These are phyloP conservation scores for Chiua virens DNA, from an alignment of 768 basidiomycete species.

Conservation along the genomic window DNA sequence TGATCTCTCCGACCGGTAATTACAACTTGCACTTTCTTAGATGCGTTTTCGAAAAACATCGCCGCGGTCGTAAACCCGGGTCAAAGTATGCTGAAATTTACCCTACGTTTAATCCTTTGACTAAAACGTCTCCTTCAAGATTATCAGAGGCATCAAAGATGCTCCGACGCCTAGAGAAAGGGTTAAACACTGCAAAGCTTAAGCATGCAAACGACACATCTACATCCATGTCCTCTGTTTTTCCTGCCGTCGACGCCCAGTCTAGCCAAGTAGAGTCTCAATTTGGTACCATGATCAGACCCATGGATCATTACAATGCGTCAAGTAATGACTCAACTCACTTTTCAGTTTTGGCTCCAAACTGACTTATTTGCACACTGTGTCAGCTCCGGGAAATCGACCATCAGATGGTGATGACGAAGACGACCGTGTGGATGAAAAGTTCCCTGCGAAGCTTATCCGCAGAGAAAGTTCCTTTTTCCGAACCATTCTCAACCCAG, in stretches of 20 bases:
- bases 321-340: conserved; percentile 21
- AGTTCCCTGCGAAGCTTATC: conserved; percentile 77
- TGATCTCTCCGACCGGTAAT: conserved; percentile 2
- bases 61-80: conserved; percentile 84
- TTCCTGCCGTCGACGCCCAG: conserved; percentile 32
- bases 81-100: conserved; percentile 62
- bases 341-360: background rate
- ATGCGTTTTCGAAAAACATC: conserved; percentile 86
- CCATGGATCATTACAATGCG: conserved; percentile 30
- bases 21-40: conserved; percentile 37
- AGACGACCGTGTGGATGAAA: conserved; percentile 64
- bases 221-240: conserved; percentile 33
- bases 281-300: conserved; percentile 29
- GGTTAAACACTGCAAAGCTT: conserved; percentile 72
- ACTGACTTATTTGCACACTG: conserved; percentile 2
- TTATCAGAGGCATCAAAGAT: conserved; percentile 88
- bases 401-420: conserved; percentile 54
- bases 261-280: conserved; percentile 27
- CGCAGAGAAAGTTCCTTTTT: conserved; percentile 80
- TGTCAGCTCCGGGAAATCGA: conserved; percentile 24
- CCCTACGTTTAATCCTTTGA: background rate
- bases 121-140: conserved; percentile 38
- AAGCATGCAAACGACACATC: conserved; percentile 50
- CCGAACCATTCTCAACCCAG: conserved; percentile 77
- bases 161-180: conserved; percentile 84